These are phyloP conservation scores for Dalbergia cultrata DNA, from an alignment of 306 rosid species.

Conservation along the genomic window DNA sequence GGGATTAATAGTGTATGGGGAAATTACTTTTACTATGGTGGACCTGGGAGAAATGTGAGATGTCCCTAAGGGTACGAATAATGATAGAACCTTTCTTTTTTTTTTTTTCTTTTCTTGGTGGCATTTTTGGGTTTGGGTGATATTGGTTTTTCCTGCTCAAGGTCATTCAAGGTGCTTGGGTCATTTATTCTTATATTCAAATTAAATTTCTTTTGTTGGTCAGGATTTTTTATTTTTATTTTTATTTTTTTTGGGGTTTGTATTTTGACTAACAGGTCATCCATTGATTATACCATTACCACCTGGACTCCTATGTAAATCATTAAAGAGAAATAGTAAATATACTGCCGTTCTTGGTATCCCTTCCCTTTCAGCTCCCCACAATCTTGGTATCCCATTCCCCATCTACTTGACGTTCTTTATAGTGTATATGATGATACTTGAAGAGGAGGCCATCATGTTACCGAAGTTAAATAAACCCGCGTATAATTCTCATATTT, in stretches of 20 bases:
- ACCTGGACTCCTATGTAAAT: slow-evolving; percentile 67
- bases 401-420: not conserved
- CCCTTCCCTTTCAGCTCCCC: not conserved
- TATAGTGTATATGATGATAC: not conserved
- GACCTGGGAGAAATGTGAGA: slow-evolving; percentile 90
- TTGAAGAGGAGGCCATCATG: not conserved
- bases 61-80: slow-evolving; percentile 70
- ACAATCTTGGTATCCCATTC: not conserved
- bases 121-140: slow-evolving; percentile 68
- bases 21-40: slow-evolving; percentile 94
- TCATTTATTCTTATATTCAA: slow-evolving; percentile 56
- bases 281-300: slow-evolving; percentile 60
- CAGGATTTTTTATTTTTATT: slow-evolving; percentile 33
- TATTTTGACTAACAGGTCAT: slow-evolving; percentile 62
- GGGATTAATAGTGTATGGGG: slow-evolving; percentile 94
- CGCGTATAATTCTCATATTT: not conserved
- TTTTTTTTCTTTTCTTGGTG: slow-evolving; percentile 4
- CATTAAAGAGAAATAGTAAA: slow-evolving; percentile 67
- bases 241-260: not conserved
- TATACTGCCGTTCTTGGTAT: slow-evolving; percentile 56
- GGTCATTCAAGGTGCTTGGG: slow-evolving; percentile 63
- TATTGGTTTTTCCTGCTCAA: slow-evolving; percentile 56
- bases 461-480: not conserved
- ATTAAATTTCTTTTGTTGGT: slow-evolving; percentile 54
- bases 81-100: slow-evolving; percentile 26